Evolutionary conservation across 169 alveolate species (phyloP).

Genomic region (Plasmodium relictum): DNA sequence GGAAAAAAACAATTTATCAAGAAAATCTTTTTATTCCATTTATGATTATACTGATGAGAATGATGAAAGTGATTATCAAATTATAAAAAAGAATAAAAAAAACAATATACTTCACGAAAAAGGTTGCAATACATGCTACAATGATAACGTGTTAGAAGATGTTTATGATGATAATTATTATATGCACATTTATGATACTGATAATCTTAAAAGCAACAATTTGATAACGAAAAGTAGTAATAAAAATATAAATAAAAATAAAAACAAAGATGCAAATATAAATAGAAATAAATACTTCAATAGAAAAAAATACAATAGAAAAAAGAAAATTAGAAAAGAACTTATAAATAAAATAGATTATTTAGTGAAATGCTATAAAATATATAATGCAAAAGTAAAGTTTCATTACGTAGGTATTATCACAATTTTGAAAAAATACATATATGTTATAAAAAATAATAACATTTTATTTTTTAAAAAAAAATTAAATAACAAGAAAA

Average conservation of each 20-base stretch:
- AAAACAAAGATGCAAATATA: background rate
- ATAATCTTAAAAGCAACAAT: constrained; percentile 6
- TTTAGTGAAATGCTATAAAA: constrained; percentile 15
- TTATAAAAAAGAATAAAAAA: constrained; percentile 3
- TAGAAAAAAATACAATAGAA: background rate
- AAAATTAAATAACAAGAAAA: constrained; percentile 33
- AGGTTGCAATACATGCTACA: background rate
- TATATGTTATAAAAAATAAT: constrained; percentile 35
- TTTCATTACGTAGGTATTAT: constrained; percentile 34
- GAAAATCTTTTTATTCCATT: constrained; percentile 56
- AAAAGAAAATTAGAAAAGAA: background rate
- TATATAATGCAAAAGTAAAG: constrained; percentile 22
- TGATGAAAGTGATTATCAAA: constrained; percentile 40
- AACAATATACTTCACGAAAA: background rate
- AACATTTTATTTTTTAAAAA: constrained; percentile 42
- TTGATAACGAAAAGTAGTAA: background rate
- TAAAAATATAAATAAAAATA: background rate
- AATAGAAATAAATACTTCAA: background rate
- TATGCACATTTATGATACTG: constrained; percentile 62
- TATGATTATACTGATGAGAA: constrained; percentile 60
- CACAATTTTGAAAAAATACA: constrained; percentile 40
- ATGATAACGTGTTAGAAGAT: background rate
- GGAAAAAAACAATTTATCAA: constrained; percentile 19
- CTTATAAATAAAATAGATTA: background rate
- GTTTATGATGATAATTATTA: constrained; percentile 1